Evolutionary conservation across 371 early-diverging fungal genomes (phyloP).

Genomic region (Mortierella sp.): DNA sequence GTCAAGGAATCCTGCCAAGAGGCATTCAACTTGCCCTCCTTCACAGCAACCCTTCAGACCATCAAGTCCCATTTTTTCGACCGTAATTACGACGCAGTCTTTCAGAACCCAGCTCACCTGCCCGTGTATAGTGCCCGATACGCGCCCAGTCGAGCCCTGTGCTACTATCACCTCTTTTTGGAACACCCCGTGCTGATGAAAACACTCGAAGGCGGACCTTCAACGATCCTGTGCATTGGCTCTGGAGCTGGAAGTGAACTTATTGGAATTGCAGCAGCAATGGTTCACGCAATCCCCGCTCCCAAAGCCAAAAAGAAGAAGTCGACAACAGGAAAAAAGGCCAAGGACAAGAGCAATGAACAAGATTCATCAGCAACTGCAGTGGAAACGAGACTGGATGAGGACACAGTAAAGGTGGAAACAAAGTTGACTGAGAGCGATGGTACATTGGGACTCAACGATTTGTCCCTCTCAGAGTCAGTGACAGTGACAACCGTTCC

Average conservation of each 20-base stretch:
- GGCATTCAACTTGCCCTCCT: slow-evolving; percentile 70
- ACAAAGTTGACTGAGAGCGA: background rate
- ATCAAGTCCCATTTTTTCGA: slow-evolving; percentile 86
- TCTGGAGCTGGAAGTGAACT: slow-evolving; percentile 92
- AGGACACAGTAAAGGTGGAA: background rate
- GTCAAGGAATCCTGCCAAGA: slow-evolving; percentile 73
- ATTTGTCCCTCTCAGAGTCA: background rate
- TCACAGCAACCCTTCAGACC: slow-evolving; percentile 67
- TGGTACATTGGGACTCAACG: background rate
- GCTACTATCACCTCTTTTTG: slow-evolving; percentile 83
- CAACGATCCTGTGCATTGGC: slow-evolving; percentile 75
- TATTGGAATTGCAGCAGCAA: slow-evolving; percentile 82
- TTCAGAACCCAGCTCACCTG: slow-evolving; percentile 75
- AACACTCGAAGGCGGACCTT: slow-evolving; percentile 57
- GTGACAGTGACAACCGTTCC: background rate
- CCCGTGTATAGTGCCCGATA: slow-evolving; percentile 90
- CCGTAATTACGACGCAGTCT: slow-evolving; percentile 88
- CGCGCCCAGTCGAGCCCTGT: slow-evolving; percentile 86
- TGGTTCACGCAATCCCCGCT: slow-evolving; percentile 59
- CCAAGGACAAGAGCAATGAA: slow-evolving; percentile 1
- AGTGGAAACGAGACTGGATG: background rate
- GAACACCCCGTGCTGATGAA: slow-evolving; percentile 63
- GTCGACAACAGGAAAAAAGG: slow-evolving; percentile 7
- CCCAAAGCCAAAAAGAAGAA: slow-evolving; percentile 35
- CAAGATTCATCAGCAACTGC: background rate